Evolutionary conservation across 306 rosid species (phyloP), one percentile per base, ranked within the genome.

Genomic region (Abrus precatorius): DNA sequence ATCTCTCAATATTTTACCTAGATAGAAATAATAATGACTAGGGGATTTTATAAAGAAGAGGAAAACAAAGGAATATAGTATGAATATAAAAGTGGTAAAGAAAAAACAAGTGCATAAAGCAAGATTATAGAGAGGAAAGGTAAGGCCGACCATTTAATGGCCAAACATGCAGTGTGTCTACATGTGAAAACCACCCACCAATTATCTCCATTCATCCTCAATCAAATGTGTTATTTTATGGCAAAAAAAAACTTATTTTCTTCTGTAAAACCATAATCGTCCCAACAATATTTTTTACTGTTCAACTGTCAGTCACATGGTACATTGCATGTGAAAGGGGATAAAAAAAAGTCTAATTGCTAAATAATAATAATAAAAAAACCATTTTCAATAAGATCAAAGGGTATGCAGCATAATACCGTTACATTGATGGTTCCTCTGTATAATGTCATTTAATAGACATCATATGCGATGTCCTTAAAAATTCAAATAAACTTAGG

Each of bases 261-360:
- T 43, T 47, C 52, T 67, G 72, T 32, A 54, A 44, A 73, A 67
- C 47, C 20, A 54, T 33, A 72, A 80, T 75, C 47, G 63, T 36
- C n/a, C 65, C 63, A 77, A 44, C 84, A 76, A 72, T 84, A 60
- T 67, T 53, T 81, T 40, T 53, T 50, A 82, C 86, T 57, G 68
- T 68, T 83, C 12, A 85, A 5, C 9, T 80, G 78, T 74, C 87
- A 82, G 38, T 70, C 81, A 71, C 70, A 27, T 72, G 79, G 34
- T 55, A 49, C 54, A 80, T 72, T 55, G 86, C 92, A 88, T 84
- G 91, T 86, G 90, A 80, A 83, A 73, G 27, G 76, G 86, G 84
- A 82, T 20, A 78, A 85, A 79, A 77, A 55, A 10, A 66, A 43
- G 78, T 52, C 62, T 69, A 60, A 27, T 32, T 57, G 38, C 53